A percentile compares a stretch with the other conserved stretches of the same genome.
Evolutionary conservation across 257 asterid species (phyloP).

Genomic region (Buddleja alternifolia): DNA sequence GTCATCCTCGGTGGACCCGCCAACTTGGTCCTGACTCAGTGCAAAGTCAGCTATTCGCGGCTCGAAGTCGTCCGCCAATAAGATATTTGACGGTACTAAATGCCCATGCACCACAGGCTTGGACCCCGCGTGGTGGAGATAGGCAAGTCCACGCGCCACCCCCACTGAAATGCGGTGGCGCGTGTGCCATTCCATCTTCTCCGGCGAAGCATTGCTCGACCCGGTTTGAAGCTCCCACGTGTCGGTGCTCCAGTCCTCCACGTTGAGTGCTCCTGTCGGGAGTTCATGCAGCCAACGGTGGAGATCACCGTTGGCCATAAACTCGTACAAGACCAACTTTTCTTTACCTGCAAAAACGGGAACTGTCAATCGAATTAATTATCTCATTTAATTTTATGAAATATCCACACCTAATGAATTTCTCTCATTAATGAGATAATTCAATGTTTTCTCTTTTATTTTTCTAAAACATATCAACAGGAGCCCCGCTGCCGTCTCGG

Average conservation of each 20-base stretch:
- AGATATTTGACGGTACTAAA: slow-evolving; percentile 60
- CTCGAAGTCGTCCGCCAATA: slow-evolving; percentile 77
- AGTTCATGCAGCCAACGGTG: slow-evolving; percentile 94
- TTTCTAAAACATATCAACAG: no score
- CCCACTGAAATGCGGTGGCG: slow-evolving; percentile 98
- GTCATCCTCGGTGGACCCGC: slow-evolving; percentile 58
- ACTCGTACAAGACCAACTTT: slow-evolving; percentile 76
- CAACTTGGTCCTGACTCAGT: slow-evolving; percentile 39
- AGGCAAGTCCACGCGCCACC: slow-evolving; percentile 93
- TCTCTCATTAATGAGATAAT: slow-evolving; percentile 22
- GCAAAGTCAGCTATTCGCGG: slow-evolving; percentile 80
- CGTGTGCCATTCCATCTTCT: slow-evolving; percentile 82
- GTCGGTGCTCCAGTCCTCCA: slow-evolving; percentile 94
- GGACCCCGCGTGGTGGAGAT: slow-evolving; percentile 87
- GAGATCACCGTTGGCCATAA: slow-evolving; percentile 93
- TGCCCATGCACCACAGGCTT: slow-evolving; percentile 87
- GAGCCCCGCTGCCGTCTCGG: no score
- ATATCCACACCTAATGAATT: slow-evolving; percentile 3
- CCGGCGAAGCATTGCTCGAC: slow-evolving; percentile 45
- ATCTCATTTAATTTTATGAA: slow-evolving; percentile 14
- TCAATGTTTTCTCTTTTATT: no score
- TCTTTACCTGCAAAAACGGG: slow-evolving; percentile 63
- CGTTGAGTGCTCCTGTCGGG: slow-evolving; percentile 69
- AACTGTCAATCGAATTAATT: slow-evolving; percentile 8
- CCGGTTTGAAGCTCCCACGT: slow-evolving; percentile 77